Base-by-base conservation (phyloP, 257 asterid genomes). In the Thymus mandschuricus region DNA sequence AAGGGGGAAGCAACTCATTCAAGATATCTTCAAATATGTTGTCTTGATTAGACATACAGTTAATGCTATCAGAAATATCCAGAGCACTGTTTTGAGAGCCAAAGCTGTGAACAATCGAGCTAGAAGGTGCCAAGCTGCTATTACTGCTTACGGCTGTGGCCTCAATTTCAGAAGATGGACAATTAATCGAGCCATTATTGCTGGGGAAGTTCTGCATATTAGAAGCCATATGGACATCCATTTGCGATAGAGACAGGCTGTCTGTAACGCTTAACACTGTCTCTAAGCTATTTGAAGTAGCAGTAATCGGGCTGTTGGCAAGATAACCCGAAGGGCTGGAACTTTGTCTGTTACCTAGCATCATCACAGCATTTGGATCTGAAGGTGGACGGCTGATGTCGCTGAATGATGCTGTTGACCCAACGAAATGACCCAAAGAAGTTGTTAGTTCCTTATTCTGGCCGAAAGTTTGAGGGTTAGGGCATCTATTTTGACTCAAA, bases 1-100 rank as follows among this genome's bases (percentile, higher is more conserved):
- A 73, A 38, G 85, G 79, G 38, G 87, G 92, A 81, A 87, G 84
- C 68, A 82, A 68, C 64, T 81, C 86, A 34, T 81, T 81, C 81
- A 84, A 76, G 30, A 77, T 83, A 74, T 83, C 92, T 13, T 81
- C 81, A 78, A 84, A 82, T 52, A 79, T 84, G 69, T 81, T 86
- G 31, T 86, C 89, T 76, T 82, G 89, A 72, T 67, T 79, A 51
- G 87, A 66, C 61, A 80, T 68, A 73, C 77, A 71, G 70, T 70
- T 74, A 34, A 70, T 60, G 78, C 59, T 45, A 56, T 83, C 85
- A 64, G 86, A 75, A 70, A 74, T 78, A 68, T 67, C 76, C 75
- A 75, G 80, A 27, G 60, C 70, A 71, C 58, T 28, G 61, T 27
- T 60, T 67, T 75, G 81, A 64, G 81, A 46, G 68, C 66, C 55